Evolutionary conservation across 495 filamentous ascomycete species (phyloP).

Genomic region (Pseudoneurospora amorphoporcata): DNA sequence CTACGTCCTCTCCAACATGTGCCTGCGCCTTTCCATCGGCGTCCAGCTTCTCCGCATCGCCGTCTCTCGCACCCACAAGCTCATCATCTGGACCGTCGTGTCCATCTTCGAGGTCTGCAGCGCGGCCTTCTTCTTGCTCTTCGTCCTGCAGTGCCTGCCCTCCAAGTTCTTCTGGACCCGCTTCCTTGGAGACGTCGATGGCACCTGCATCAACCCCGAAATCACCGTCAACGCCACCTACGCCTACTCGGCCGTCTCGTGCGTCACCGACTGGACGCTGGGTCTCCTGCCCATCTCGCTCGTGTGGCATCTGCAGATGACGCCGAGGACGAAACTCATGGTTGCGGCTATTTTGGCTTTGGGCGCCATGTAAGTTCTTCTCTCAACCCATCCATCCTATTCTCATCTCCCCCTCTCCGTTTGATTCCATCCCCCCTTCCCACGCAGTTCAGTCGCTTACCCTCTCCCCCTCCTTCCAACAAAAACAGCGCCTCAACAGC

Average conservation of each 20-base stretch:
- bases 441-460: neutral
- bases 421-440: neutral
- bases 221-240: slow-evolving; percentile 16
- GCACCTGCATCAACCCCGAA: slow-evolving; percentile 15
- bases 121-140: slow-evolving; percentile 28
- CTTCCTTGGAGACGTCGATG: neutral
- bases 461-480: neutral
- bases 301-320: slow-evolving; percentile 24
- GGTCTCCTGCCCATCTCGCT: slow-evolving; percentile 24
- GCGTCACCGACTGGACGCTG: slow-evolving; percentile 24
- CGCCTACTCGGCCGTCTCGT: slow-evolving; percentile 16
- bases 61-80: slow-evolving; percentile 24
- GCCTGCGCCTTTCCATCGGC: slow-evolving; percentile 27
- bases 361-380: slow-evolving; percentile 17
- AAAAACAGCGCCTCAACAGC: slow-evolving; percentile 19
- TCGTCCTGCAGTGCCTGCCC: slow-evolving; percentile 35
- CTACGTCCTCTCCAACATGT: slow-evolving; percentile 13
- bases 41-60: slow-evolving; percentile 35
- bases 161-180: slow-evolving; percentile 29
- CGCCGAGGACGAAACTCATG: slow-evolving; percentile 9
- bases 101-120: slow-evolving; percentile 20
- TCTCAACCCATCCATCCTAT: neutral
- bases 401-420: neutral
- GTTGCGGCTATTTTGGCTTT: slow-evolving; percentile 13
- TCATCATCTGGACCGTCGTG: slow-evolving; percentile 24